Conservation (phyloP, 441 rosid genomes). For the Sinapis alba region DNA sequence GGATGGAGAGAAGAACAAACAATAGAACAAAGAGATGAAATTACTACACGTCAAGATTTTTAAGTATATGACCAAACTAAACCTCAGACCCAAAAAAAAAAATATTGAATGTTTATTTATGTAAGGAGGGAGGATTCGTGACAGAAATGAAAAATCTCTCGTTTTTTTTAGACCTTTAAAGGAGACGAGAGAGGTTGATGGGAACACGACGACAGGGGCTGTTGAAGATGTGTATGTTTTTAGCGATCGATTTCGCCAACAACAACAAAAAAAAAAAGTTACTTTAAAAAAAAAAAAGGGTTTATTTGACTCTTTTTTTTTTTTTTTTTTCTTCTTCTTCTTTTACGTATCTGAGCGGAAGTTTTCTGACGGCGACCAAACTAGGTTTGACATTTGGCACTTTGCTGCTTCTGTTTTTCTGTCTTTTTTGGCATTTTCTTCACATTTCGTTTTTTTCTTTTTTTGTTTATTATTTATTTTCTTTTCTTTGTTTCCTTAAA, state of each 20-base stretch:
- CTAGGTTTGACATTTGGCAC: slow-evolving; percentile 27
- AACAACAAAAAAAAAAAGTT: too few species aligned
- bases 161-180: background rate
- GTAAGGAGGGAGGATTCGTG: background rate
- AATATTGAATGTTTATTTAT: slow-evolving; percentile 24
- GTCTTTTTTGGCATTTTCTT: background rate
- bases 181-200: background rate
- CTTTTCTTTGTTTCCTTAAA: background rate
- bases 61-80: background rate
- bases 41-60: slow-evolving; percentile 24
- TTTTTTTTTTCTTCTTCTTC: background rate
- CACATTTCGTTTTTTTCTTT: background rate
- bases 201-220: slow-evolving; percentile 18
- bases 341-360: background rate
- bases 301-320: slow-evolving; percentile 19
- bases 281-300: too few species aligned
- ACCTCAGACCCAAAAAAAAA: background rate
- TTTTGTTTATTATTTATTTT: too few species aligned
- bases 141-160: background rate
- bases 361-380: slow-evolving; percentile 27
- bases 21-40: background rate
- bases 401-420: background rate
- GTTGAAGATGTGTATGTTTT: slow-evolving; percentile 11
- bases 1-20: slow-evolving; percentile 1
- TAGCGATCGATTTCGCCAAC: background rate